These are phyloP conservation scores for Amyloporia xantha DNA, from an alignment of 768 basidiomycete genomes.

Conservation along the genomic window DNA sequence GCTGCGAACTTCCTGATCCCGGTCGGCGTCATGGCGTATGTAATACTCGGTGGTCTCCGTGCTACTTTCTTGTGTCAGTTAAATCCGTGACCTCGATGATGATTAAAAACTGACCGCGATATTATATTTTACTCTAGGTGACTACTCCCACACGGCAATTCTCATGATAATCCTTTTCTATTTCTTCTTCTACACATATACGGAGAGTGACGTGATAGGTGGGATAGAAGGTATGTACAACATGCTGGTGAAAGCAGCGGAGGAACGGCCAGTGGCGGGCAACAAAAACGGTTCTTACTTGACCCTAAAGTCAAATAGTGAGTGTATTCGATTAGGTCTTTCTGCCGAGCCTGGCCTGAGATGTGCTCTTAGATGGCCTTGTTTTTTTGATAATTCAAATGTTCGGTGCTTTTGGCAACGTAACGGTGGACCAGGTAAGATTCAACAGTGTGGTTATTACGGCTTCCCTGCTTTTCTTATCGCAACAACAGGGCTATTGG, in stretches of 20 bases:
- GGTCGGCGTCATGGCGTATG: conserved; percentile 2
- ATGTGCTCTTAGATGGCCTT: neutral
- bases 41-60: conserved; percentile 3
- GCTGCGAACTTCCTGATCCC: conserved; percentile 5
- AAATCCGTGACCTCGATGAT: neutral
- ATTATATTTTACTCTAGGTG: neutral
- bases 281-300: conserved; percentile 41
- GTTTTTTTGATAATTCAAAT: conserved; percentile 3
- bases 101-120: neutral
- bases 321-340: neutral
- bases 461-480: no score
- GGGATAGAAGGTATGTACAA: conserved; percentile 33
- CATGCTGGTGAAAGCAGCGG: conserved; percentile 35
- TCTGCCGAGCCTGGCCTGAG: neutral
- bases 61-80: conserved; percentile 5
- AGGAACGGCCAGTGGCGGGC: conserved; percentile 35
- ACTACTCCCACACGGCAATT: conserved; percentile 1
- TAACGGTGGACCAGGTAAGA: neutral
- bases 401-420: neutral
- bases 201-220: conserved; percentile 20
- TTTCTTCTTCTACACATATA: conserved; percentile 5
- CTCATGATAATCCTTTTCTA: neutral
- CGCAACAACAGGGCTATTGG: conserved; percentile 23
- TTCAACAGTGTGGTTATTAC: neutral
- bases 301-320: conserved; percentile 37